A percentile compares a stretch with the other conserved stretches of the same genome.
These are phyloP conservation scores for Colletotrichum tabaci DNA, from an alignment of 2,329 filamentous ascomycete genomes.

Conservation along the genomic window DNA sequence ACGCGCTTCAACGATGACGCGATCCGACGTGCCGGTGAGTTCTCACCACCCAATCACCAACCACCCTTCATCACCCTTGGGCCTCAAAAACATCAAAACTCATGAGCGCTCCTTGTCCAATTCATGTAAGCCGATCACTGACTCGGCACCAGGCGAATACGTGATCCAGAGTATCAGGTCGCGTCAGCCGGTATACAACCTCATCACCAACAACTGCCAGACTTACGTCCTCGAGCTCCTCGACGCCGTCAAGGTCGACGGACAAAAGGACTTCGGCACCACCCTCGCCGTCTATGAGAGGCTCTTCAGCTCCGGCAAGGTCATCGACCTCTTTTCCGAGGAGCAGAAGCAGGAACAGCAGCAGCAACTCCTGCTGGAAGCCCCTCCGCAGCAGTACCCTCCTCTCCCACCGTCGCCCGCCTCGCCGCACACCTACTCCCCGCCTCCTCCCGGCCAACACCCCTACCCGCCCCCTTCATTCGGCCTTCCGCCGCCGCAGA, in stretches of 20 bases:
- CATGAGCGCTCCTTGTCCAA: no score
- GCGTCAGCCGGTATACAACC: conserved; percentile 66
- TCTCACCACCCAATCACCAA: neutral
- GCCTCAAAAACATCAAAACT: no score
- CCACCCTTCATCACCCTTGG: no score
- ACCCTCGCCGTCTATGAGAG: conserved; percentile 68
- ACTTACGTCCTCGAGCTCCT: conserved; percentile 68
- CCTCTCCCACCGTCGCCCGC: conserved; percentile 52
- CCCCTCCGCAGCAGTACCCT: conserved; percentile 21
- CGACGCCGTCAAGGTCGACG: conserved; percentile 67
- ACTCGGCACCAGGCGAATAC: conserved; percentile 59
- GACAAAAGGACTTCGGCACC: conserved; percentile 67
- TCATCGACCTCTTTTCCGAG: conserved; percentile 65
- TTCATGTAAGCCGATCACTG: no score
- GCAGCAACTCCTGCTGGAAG: conserved; percentile 15
- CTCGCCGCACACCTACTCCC: conserved; percentile 42
- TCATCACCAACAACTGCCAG: conserved; percentile 74
- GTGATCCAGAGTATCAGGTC: conserved; percentile 67
- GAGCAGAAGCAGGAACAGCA: conserved; percentile 47
- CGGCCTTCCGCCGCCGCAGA: neutral
- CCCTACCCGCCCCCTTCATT: neutral
- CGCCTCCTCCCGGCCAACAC: neutral
- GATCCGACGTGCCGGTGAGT: conserved; percentile 62
- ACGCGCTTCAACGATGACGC: conserved; percentile 71
- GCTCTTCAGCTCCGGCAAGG: conserved; percentile 63